Conservation (phyloP, 2,329 filamentous ascomycete species). For the Colletotrichum noveboracense region DNA sequence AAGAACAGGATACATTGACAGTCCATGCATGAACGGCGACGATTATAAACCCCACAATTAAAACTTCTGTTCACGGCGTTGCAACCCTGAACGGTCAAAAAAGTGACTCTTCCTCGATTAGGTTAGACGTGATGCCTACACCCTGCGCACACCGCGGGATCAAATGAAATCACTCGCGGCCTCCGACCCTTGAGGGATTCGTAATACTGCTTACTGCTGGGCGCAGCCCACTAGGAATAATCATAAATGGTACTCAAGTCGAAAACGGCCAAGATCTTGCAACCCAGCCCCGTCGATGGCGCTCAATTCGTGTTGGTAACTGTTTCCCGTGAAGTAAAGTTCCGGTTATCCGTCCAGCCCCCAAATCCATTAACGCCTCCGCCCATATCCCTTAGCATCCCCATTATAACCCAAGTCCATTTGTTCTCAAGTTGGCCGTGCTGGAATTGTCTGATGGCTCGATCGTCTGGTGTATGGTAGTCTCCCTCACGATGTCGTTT, state of each 20-base stretch:
- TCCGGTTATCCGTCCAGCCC: background rate
- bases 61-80: background rate
- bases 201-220: background rate
- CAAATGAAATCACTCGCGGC: background rate
- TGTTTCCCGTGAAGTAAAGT: background rate
- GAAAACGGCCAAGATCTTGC: background rate
- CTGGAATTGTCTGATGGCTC: constrained; percentile 7
- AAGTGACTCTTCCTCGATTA: background rate
- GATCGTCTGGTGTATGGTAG: constrained; percentile 7
- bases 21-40: background rate
- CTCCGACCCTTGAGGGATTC: background rate
- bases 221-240: background rate
- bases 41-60: background rate
- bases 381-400: background rate
- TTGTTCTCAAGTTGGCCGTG: background rate
- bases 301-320: background rate
- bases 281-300: background rate
- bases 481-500: constrained; percentile 4
- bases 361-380: background rate
- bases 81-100: background rate
- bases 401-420: background rate
- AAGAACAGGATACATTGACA: background rate
- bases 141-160: background rate
- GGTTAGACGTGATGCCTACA: background rate
- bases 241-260: background rate